Base-by-base conservation (phyloP, 106 monocot species). In the Xerophyta viscosa region DNA sequence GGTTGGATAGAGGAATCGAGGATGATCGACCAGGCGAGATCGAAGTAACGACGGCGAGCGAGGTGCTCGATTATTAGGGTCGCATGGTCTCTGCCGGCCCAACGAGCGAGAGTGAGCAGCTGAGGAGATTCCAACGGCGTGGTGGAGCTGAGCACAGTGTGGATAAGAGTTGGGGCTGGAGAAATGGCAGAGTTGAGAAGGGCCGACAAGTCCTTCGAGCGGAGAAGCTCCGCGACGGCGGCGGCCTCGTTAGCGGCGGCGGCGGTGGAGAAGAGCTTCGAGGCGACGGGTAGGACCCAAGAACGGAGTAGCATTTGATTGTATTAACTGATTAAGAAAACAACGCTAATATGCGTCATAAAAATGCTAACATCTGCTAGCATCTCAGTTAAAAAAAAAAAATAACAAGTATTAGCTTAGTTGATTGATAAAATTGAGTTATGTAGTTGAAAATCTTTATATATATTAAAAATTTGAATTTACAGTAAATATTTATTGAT, bases 11-110 rank as follows among this genome's bases (percentile, higher is more conserved):
- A 19, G 31, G 64, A 27, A 51, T 54, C 46, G 41, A 80, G 66
- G 69, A 84, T 60, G 49, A 77, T 39, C 37, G 77, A 70, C 77
- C 80, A 81, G 30, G 80, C 77, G 28, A 65, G 22, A 54, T 46
- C 50, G 53, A 86, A 77, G 54, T 63, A 58, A 2, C 76, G 72
- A 23, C 46, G 44, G 20, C 43, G 56, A 28, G 65, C 54, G 26
- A 81, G 81, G 24, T 39, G 47, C 54, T 68, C 63, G 44, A 81
- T 44, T 54, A 11, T 11, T 6, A 65, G 26, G 37, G 60, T 47
- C 28, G 58, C 19, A 25, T 71, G 37, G 39, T 62, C 63, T 20
- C 46, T 37, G 20, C 48, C 54, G 17, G 52, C 60, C 50, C 48
- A 58, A 2, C 55, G 52, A 24, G 30, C 3, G 31, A 65, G 52